phyloP scores from a whole-genome alignment of 345 rosid genomes.

The Euphorbia peplus region DNA sequence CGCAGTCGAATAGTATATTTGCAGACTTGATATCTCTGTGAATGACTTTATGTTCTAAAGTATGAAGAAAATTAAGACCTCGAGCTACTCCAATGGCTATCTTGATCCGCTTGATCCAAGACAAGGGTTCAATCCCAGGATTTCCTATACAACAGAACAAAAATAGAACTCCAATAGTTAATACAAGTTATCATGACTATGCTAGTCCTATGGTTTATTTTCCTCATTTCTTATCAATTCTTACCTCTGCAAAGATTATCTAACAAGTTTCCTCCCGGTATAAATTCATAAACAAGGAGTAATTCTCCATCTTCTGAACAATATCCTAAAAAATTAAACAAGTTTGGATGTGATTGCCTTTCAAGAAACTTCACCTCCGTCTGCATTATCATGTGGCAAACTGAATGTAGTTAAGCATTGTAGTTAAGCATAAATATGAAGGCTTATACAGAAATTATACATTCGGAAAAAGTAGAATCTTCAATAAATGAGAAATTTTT shows the following conservation, averaged over 20 bases:
- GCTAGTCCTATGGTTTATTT: neutral
- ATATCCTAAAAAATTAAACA: conserved; percentile 70
- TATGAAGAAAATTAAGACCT: conserved; percentile 71
- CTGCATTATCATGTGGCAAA: neutral
- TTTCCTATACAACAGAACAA: conserved; percentile 37
- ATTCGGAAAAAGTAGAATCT: no score
- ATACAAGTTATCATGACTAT: neutral
- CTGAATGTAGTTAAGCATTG: no score
- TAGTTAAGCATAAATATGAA: no score
- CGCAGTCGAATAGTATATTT: conserved; percentile 71
- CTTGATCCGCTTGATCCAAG: conserved; percentile 74
- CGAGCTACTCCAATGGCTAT: conserved; percentile 76
- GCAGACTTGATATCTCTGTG: conserved; percentile 83
- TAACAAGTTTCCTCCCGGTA: conserved; percentile 77
- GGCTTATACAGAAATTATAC: no score
- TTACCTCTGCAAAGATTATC: conserved; percentile 80
- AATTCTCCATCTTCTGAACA: conserved; percentile 76
- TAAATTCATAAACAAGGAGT: conserved; percentile 78
- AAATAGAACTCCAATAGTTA: conserved; percentile 3
- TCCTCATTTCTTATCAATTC: conserved; percentile 6
- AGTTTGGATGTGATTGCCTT: conserved; percentile 39
- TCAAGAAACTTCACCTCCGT: neutral
- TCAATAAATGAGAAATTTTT: neutral
- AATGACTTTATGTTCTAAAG: conserved; percentile 66
- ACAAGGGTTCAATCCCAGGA: conserved; percentile 51